Evolutionary conservation across 2,329 filamentous ascomycete species (phyloP), one percentile per base, ranked within the genome.

Genomic region (Alternaria sp.): DNA sequence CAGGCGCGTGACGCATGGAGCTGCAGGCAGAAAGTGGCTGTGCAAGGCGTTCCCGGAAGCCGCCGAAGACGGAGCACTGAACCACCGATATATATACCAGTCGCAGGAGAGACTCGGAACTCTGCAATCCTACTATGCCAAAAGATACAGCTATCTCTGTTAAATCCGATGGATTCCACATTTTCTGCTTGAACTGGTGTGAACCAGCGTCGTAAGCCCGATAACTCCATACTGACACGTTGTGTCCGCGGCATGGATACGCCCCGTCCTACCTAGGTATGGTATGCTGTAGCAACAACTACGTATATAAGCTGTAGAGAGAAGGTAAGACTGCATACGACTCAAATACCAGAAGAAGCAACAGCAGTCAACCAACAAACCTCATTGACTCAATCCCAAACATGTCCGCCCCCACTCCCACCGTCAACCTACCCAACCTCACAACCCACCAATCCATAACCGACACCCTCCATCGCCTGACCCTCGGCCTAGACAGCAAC

Each of bases 401-500:
- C n/a, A 40, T 40, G 36, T 40, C 36, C 15, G 9, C 36, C 36
- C 36, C 36, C 36, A 40, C 36, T 17, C n/a, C 36, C 36, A 40
- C 36, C 15, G 36, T 17, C n/a, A 40, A 40, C 28, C 49, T 51
- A 19, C 26, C 49, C 26, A 51, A 51, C 28, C 69, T 73, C 6
- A 64, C 17, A 30, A 60, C 66, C 11, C 71, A 69, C 54, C 70
- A 74, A 61, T 71, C 70, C 49, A 61, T 74, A 45, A 58, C 62
- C 36, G 72, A 75, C 45, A 66, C 69, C 47, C 66, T 75, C 52
- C 44, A 74, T 58, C 71, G 72, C 54, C 69, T 64, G 62, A 36
- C 69, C 49, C 62, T 70, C 26, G 71, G 70, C 26, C 61, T 74
- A 21, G 72, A 75, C 67, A 73, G 46, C 62, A 70, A 74, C 49